Conservation (phyloP, 495 filamentous ascomycete genomes). For the Penicillium canariense region DNA sequence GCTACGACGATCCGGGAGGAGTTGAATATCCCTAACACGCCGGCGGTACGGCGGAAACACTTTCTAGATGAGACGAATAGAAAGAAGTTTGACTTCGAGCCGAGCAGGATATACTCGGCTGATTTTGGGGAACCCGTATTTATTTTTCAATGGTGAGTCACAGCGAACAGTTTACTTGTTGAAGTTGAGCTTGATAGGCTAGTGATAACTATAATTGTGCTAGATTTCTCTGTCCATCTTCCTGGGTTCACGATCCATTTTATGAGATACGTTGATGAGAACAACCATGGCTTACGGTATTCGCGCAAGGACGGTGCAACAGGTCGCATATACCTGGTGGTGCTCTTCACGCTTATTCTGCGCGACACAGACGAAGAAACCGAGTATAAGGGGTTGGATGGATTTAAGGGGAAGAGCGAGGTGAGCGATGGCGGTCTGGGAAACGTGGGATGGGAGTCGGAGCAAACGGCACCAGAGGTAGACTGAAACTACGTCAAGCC, state of each 20-base stretch:
- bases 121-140: constrained; percentile 94
- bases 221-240: constrained; percentile 74
- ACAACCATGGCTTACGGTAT: constrained; percentile 80
- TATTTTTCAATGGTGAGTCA: constrained; percentile 72
- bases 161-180: too few relatives aligned
- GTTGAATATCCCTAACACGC: constrained; percentile 50
- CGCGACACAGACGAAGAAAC: constrained; percentile 11
- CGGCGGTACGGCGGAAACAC: constrained; percentile 59
- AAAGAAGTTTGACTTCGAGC: constrained; percentile 55
- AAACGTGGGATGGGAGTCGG: too few relatives aligned
- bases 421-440: too few relatives aligned
- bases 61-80: constrained; percentile 52
- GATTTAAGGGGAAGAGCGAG: too few relatives aligned
- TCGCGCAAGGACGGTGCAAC: constrained; percentile 74
- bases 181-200: too few relatives aligned
- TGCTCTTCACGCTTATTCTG: constrained; percentile 69
- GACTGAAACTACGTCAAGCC: too few relatives aligned
- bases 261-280: constrained; percentile 77
- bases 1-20: constrained; percentile 49
- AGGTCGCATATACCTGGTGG: constrained; percentile 68
- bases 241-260: constrained; percentile 77
- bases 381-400: too few relatives aligned
- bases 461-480: too few relatives aligned
- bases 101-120: constrained; percentile 60
- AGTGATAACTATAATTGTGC: not conserved